These are phyloP conservation scores for Sindora glabra DNA, from an alignment of 306 rosid species.

Conservation along the genomic window DNA sequence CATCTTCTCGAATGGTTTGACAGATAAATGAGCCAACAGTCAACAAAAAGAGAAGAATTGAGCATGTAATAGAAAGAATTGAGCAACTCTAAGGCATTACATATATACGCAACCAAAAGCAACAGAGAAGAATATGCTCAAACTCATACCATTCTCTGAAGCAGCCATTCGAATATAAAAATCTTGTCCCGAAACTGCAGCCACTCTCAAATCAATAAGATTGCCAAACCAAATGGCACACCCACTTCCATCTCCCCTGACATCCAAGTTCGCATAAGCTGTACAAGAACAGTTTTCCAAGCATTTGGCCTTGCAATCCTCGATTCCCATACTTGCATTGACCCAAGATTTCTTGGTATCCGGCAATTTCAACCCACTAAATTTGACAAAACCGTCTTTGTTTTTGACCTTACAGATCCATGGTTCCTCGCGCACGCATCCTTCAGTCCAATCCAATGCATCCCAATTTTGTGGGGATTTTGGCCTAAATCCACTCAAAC, in stretches of 20 bases:
- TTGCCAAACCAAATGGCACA: conserved; percentile 17
- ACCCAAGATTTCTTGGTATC: conserved; percentile 5
- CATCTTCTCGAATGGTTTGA: background rate
- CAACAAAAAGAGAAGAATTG: background rate
- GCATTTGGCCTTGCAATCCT: conserved; percentile 3
- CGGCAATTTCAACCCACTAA: conserved; percentile 9
- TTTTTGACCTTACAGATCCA: conserved; percentile 10
- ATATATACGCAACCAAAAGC: no score
- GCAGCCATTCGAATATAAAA: conserved; percentile 12
- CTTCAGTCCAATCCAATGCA: background rate
- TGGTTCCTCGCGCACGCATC: conserved; percentile 6
- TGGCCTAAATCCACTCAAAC: conserved; percentile 18
- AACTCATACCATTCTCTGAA: conserved; percentile 3
- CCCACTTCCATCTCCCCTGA: background rate
- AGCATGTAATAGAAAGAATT: no score
- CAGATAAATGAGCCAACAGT: no score
- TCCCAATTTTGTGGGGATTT: background rate
- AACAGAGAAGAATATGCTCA: no score
- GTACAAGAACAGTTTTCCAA: conserved; percentile 14
- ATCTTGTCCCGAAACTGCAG: background rate
- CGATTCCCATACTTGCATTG: background rate
- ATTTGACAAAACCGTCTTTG: conserved; percentile 8
- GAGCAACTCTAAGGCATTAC: no score
- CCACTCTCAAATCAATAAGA: conserved; percentile 3
- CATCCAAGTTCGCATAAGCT: conserved; percentile 10